Percentiles rank a stretch among this genome's conserved stretches.
Conservation (phyloP, 106 monocot genomes). For the Ottelia alismoides region DNA sequence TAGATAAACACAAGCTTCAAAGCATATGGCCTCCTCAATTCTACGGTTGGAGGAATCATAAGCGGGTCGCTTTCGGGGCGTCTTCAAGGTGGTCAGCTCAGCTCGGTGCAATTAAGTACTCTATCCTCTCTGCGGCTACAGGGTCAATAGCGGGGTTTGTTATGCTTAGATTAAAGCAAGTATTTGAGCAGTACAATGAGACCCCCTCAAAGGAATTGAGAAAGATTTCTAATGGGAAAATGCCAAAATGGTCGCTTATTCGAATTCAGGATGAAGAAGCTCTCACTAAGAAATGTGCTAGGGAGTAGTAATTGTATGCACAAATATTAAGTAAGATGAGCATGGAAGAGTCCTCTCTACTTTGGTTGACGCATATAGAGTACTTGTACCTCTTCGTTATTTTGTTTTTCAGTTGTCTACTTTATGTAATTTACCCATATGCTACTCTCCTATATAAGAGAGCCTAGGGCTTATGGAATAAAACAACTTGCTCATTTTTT, state of each 20-base stretch:
- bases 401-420: too few species aligned
- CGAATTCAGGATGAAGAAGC: conserved; percentile 82
- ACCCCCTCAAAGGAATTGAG: not conserved
- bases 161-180: conserved; percentile 31
- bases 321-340: conserved; percentile 32
- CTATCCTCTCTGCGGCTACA: conserved; percentile 42
- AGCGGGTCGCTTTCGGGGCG: too few species aligned
- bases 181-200: conserved; percentile 11
- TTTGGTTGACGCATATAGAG: too few species aligned
- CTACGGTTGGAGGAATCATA: too few species aligned
- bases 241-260: conserved; percentile 88
- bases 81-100: conserved; percentile 91
- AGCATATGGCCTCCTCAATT: too few species aligned
- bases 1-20: too few species aligned
- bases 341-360: conserved; percentile 51
- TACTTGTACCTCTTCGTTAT: too few species aligned
- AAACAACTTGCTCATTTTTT: too few species aligned
- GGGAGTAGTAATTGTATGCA: conserved; percentile 41
- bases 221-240: conserved; percentile 10
- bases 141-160: conserved; percentile 66
- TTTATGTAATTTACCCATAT: too few species aligned
- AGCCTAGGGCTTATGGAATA: too few species aligned
- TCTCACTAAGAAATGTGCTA: conserved; percentile 65
- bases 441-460: too few species aligned
- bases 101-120: conserved; percentile 56